These are phyloP conservation scores for Pterocarpus macrocarpus DNA, from an alignment of 306 rosid genomes.

Conservation along the genomic window DNA sequence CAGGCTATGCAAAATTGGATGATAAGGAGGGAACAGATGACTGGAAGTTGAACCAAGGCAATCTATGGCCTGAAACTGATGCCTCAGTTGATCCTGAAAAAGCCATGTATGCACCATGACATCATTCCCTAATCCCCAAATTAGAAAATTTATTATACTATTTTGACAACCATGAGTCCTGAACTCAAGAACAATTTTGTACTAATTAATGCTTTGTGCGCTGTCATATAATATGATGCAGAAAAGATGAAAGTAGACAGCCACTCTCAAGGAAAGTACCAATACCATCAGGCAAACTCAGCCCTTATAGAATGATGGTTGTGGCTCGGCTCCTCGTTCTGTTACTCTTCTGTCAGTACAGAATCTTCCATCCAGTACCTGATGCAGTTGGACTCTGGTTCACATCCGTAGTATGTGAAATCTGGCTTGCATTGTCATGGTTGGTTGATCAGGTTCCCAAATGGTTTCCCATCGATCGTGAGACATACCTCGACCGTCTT, in stretches of 20 bases:
- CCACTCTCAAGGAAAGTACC: slow-evolving; percentile 96
- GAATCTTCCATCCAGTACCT: slow-evolving; percentile 83
- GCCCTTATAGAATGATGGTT: slow-evolving; percentile 94
- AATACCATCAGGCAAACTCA: slow-evolving; percentile 86
- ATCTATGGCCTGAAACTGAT: slow-evolving; percentile 75
- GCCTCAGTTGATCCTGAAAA: slow-evolving; percentile 80
- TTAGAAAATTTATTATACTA: slow-evolving; percentile 14
- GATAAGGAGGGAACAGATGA: slow-evolving; percentile 85
- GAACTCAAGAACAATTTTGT: slow-evolving; percentile 16
- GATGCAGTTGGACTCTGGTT: slow-evolving; percentile 94
- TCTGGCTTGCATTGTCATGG: slow-evolving; percentile 97
- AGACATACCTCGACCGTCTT: slow-evolving; percentile 95
- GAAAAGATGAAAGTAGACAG: slow-evolving; percentile 91
- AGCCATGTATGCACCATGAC: slow-evolving; percentile 64
- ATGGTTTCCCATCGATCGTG: slow-evolving; percentile 97
- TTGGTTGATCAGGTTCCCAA: slow-evolving; percentile 93
- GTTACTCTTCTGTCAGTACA: slow-evolving; percentile 75
- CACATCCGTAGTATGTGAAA: slow-evolving; percentile 82
- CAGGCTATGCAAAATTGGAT: slow-evolving; percentile 77
- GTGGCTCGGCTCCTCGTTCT: slow-evolving; percentile 73
- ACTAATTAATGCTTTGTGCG: slow-evolving; percentile 8
- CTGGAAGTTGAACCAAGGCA: slow-evolving; percentile 87
- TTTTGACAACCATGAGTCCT: not conserved
- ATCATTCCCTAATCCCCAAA: not conserved
- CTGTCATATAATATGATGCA: slow-evolving; percentile 52